Evolutionary conservation across 495 filamentous ascomycete species (phyloP).

Genomic region (Annulohypoxylon stygium): DNA sequence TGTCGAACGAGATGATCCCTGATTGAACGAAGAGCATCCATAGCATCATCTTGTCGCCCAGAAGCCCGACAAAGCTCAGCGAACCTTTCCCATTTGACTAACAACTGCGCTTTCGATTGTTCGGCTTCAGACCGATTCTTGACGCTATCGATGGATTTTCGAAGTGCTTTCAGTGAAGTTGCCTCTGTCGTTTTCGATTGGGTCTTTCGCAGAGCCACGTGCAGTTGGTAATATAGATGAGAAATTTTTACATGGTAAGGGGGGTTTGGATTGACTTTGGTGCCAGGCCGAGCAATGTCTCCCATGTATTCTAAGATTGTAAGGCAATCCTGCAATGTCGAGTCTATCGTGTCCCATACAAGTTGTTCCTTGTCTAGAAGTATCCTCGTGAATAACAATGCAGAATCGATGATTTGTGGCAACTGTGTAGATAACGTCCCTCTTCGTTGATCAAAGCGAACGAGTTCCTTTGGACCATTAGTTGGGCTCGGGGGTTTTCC

Average conservation of each 20-base stretch:
- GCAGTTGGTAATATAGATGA: slow-evolving; percentile 80
- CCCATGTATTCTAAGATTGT: slow-evolving; percentile 65
- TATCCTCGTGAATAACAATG: slow-evolving; percentile 63
- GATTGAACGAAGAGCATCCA: slow-evolving; percentile 58
- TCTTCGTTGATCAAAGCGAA: slow-evolving; percentile 69
- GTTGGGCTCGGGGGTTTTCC: slow-evolving; percentile 62
- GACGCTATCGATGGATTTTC: slow-evolving; percentile 64
- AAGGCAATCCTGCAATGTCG: slow-evolving; percentile 67
- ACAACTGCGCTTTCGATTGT: slow-evolving; percentile 60
- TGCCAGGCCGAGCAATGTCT: slow-evolving; percentile 46
- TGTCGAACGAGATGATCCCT: slow-evolving; percentile 60
- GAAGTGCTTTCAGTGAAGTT: slow-evolving; percentile 60
- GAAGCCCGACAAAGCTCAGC: slow-evolving; percentile 59
- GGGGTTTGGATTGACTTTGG: slow-evolving; percentile 48
- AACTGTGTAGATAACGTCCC: slow-evolving; percentile 61
- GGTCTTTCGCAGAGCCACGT: slow-evolving; percentile 53
- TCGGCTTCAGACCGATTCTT: slow-evolving; percentile 59
- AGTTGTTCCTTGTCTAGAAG: slow-evolving; percentile 55
- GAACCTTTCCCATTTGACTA: slow-evolving; percentile 64
- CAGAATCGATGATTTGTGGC: slow-evolving; percentile 67
- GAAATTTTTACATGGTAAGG: slow-evolving; percentile 74
- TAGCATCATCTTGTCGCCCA: slow-evolving; percentile 58
- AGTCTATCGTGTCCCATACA: slow-evolving; percentile 65
- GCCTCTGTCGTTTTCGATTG: slow-evolving; percentile 53
- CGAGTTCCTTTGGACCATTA: slow-evolving; percentile 61